Evolutionary conservation across 1,284 basidiomycete genomes (phyloP), one percentile per base, ranked within the genome.

Genomic region (Cryptococcus jaspeensis): DNA sequence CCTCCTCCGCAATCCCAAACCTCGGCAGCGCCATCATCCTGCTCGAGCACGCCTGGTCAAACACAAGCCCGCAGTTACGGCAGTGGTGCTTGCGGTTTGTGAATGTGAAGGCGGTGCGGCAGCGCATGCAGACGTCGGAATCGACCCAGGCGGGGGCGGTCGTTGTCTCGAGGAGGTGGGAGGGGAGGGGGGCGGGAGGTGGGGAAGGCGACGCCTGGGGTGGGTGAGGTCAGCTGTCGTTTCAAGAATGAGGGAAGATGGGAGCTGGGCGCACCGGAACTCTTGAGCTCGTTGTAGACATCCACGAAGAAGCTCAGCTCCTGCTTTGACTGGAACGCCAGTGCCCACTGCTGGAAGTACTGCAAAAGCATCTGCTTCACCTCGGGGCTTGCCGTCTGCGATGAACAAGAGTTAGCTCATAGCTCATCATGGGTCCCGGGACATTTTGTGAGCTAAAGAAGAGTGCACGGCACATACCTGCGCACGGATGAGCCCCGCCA

Each of bases 71-170:
- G 76, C 96, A 99, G 76, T 98, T 98, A 8, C 96, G 85, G 75
- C 96, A 99, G 74, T 99, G 96, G 72, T 99, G 96, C 74, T 98
- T 98, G 57, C 96, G 86, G 72, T 97, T 98, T 41, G 94, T 97
- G 69, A 97, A 95, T 1, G 88, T 87, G 79, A 99, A 99, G 0
- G 89, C 77, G 0, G 89, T 87, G 20, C 96, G 85, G 76, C 96
- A 99, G 23, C 93, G 86, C 64, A 96, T 85, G 77, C 96, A 99
- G 13, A 94, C 87, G 36, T 95, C 90, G 1, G 92, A 92, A 73
- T 99, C 95, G 44, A 92, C 88, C 95, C 95, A 99, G 69, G 95
- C 90, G 0, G 95, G 95, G 0, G 95, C 75, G 0, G 75, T 78
- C 5, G 71, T 65, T 4, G 78, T 79, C 1, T 67, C 69, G 37